Percentiles rank a stretch among this genome's conserved stretches.
Conservation (phyloP, 805 yeast species). For the Helenozyma rhizophorensis region DNA sequence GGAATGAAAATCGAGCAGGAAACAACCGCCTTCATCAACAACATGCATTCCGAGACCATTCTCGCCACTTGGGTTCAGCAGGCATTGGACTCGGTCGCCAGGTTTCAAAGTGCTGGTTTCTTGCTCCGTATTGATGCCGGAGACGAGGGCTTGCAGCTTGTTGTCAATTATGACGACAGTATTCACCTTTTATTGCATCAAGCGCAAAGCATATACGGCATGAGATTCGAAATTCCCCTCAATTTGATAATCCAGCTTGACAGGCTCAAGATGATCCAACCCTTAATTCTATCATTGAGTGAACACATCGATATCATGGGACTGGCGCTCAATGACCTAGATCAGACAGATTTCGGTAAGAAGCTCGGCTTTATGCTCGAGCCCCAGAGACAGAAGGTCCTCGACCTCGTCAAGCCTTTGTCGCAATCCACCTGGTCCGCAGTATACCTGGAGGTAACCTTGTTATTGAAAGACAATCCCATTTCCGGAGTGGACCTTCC, state of each 20-base stretch:
- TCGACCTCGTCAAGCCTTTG: slow-evolving; percentile 12
- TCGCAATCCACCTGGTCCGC: slow-evolving; percentile 9
- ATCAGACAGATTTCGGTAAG: slow-evolving; percentile 29
- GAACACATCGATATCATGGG: slow-evolving; percentile 48
- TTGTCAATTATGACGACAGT: slow-evolving; percentile 50
- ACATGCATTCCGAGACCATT: slow-evolving; percentile 39
- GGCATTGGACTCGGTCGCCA: neutral
- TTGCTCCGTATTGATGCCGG: too few relatives aligned
- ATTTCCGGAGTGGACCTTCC: neutral
- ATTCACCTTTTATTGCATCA: too few relatives aligned
- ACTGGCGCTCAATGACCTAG: slow-evolving; percentile 17
- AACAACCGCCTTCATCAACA: slow-evolving; percentile 40
- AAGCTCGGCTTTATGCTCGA: slow-evolving; percentile 41
- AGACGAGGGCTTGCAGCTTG: slow-evolving; percentile 15
- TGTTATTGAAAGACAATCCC: slow-evolving; percentile 23
- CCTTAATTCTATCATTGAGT: slow-evolving; percentile 49
- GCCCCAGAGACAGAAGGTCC: slow-evolving; percentile 28
- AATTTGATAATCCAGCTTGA: slow-evolving; percentile 43
- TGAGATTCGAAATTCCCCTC: slow-evolving; percentile 58
- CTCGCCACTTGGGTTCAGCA: slow-evolving; percentile 47
- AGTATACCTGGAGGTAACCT: slow-evolving; percentile 5
- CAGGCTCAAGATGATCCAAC: slow-evolving; percentile 48
- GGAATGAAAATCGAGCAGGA: slow-evolving; percentile 61
- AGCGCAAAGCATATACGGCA: too few relatives aligned
- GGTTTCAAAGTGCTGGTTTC: too few relatives aligned